These are phyloP conservation scores for Geotrichum candidum DNA, from an alignment of 1,139 yeast genomes.

Conservation along the genomic window DNA sequence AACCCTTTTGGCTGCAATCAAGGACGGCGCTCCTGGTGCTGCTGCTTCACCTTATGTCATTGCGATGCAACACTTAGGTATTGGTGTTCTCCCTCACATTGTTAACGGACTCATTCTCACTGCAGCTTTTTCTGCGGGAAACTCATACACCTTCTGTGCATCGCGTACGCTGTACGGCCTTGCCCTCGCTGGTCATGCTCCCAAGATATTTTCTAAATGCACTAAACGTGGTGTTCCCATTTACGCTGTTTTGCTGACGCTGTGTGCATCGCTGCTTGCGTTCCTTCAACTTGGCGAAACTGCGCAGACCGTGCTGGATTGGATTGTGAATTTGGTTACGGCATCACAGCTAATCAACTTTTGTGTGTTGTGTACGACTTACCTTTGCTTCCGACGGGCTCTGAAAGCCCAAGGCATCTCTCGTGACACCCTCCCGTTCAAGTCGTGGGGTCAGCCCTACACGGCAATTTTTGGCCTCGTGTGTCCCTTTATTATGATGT, in stretches of 20 bases:
- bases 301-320: conserved; percentile 61
- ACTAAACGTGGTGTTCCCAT: conserved; percentile 58
- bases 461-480: conserved; percentile 41
- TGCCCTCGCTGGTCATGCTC: conserved; percentile 52
- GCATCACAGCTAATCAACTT: conserved; percentile 75
- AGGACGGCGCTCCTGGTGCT: conserved; percentile 49
- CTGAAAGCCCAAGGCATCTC: conserved; percentile 50
- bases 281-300: conserved; percentile 54
- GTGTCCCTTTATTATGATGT: conserved; percentile 53
- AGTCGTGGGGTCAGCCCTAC: conserved; percentile 54
- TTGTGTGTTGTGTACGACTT: conserved; percentile 56
- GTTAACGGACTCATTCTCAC: conserved; percentile 57
- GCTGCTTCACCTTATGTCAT: conserved; percentile 61
- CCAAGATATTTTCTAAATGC: conserved; percentile 39
- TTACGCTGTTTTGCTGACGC: conserved; percentile 43
- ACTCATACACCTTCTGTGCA: conserved; percentile 64
- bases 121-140: conserved; percentile 68
- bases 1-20: conserved; percentile 39
- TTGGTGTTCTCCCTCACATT: conserved; percentile 51
- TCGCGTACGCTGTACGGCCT: conserved; percentile 53
- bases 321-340: conserved; percentile 72
- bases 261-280: conserved; percentile 45
- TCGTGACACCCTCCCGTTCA: conserved; percentile 49
- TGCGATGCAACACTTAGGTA: conserved; percentile 51
- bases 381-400: conserved; percentile 59